Evolutionary conservation across 306 rosid species (phyloP), one percentile per base, ranked within the genome.

Genomic region (Cicer bijugum): DNA sequence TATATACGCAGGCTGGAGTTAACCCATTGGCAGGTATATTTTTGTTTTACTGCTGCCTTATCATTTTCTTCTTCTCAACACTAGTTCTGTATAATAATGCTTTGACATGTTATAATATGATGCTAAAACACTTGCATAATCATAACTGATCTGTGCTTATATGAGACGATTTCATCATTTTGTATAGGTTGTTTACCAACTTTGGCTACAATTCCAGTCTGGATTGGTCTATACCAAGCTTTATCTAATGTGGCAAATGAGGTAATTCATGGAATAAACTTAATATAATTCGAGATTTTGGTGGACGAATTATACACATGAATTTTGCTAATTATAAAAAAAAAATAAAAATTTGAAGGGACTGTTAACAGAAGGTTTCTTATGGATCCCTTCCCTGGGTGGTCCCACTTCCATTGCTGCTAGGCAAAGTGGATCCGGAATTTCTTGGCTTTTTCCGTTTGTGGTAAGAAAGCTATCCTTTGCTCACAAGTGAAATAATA

Each of bases 221-320:
- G 96, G 96, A 91, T 95, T 75, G 99, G 99, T 75, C 86, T 95
- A 65, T 95, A 95, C 84, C 99, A 95, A 85, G 99, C 99, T 65
- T 93, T 91, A 62, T 95, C 99, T 40, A 95, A 95, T 77, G 99
- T 95, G 88, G 99, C 99, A 53, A 95, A 95, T 72, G 99, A 95
- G 91, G 99, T 91, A 84, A 80, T 20, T 62, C 35, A 60, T 43
- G 12, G 69, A 15, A 72, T 62, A 19, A 37, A 46, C 47, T 56
- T 56, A 62, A 33, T 69, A 14, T 69, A 17, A 55, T 53, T 82
- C 19, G 14, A 71, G 52, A 52, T 45, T 72, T 65, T 71, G 53
- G 59, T 61, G 42, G 23, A 39, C 19, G 10, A 66, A 75, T 71
- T 50, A 51, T 52, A 33, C 15, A 44, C 50, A 8, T 57, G 42